These are phyloP conservation scores for Cladosporium colombiae DNA, from an alignment of 2,329 filamentous ascomycete genomes.

Conservation along the genomic window DNA sequence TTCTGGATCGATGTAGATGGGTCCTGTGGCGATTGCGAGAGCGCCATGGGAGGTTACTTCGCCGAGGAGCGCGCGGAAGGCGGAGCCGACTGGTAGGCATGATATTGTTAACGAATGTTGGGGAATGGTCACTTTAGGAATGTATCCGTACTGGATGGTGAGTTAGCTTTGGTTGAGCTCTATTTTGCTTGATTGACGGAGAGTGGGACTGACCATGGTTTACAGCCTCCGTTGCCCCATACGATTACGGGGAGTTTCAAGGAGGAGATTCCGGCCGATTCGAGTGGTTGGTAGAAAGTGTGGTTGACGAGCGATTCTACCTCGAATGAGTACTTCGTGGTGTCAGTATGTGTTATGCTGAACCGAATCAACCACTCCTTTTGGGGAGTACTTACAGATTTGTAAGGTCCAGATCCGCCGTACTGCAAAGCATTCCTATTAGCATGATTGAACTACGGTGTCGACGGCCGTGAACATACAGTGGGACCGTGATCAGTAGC, in stretches of 20 bases:
- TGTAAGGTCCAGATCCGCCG: conserved; percentile 3
- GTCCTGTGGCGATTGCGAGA: neutral
- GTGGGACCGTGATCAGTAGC: neutral
- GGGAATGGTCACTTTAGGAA: neutral
- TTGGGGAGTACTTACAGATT: neutral
- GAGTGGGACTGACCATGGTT: neutral
- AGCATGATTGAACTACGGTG: neutral
- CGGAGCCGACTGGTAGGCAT: neutral
- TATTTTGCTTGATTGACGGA: too few relatives aligned
- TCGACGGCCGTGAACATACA: neutral
- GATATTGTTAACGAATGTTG: neutral
- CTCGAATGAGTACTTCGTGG: neutral
- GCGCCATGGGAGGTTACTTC: neutral
- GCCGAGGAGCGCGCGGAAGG: neutral
- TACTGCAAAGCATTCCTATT: neutral
- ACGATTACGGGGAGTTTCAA: neutral
- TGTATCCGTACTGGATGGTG: neutral
- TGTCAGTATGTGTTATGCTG: neutral
- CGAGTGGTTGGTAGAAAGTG: conserved; percentile 4
- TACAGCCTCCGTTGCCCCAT: conserved; percentile 5
- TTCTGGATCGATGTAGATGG: conserved; percentile 10
- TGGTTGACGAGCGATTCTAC: neutral
- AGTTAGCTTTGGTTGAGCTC: neutral
- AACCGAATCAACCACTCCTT: neutral
- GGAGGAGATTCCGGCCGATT: neutral